Evolutionary conservation across 495 filamentous ascomycete genomes (phyloP), one percentile per base, ranked within the genome.

Genomic region (Neohortaea acidophila): DNA sequence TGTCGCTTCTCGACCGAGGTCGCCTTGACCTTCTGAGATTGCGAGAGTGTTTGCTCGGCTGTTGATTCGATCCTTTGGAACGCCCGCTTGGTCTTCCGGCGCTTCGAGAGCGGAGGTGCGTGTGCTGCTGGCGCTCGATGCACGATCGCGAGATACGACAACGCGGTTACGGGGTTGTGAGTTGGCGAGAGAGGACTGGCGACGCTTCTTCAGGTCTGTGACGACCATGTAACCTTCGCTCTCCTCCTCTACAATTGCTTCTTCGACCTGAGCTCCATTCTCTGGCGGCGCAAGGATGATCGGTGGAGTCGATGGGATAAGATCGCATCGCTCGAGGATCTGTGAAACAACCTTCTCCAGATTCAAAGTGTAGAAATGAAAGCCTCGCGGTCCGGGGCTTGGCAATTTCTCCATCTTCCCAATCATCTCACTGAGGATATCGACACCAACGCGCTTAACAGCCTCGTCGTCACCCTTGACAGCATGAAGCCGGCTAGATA

Each of bases 321-420:
- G 70, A n/a, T 80, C 64, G 30, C 76, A 81, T 29, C 78, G 63
- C 61, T 96, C 87, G 3, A 96, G 59, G 38, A 97, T 82, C 50
- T 94, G 92, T 0, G 86, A 78, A 3, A 97, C 84, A 1, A 83
- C 83, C 59, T 97, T 97, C 55, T 97, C 89, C 9, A 97, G 65
- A 57, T 97, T 97, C 22, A 97, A 62, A 0, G 91, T 96, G 49
- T 94, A 97, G 62, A 97, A 97, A 51, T 97, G 89, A 62, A 94
- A 94, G 11, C 89, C 89, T 39, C 73, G 67, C 10, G 70, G 74
- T 2, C 66, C 64, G 2, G 67, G 63, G 11, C 58, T 59, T 47
- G 54, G 62, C 24, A 79, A 58, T 42, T 69, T 63, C 56, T 77
- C 78, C 49, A 94, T 72, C 40, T 66, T 63, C 41, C 74, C 68